Conservation (phyloP, 2,329 filamentous ascomycete species). For the Grosmannia clavigera region DNA sequence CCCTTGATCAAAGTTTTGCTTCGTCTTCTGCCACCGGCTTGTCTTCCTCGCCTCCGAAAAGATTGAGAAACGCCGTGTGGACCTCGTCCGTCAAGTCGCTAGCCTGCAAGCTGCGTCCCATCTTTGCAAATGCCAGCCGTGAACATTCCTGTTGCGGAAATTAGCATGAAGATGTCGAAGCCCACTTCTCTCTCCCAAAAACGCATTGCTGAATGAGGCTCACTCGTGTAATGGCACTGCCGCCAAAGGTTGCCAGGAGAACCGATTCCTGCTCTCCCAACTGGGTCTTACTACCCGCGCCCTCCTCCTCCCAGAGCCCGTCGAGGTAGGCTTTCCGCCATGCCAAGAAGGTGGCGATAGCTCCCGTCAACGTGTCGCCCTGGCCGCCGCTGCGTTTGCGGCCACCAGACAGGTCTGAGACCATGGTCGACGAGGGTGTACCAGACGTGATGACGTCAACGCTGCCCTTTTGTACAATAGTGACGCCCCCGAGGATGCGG, state of each 20-base stretch:
- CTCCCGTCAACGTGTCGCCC: slow-evolving; percentile 87
- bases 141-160: slow-evolving; percentile 55
- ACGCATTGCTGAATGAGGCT: slow-evolving; percentile 18
- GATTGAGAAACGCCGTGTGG: slow-evolving; percentile 62
- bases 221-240: slow-evolving; percentile 73
- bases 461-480: slow-evolving; percentile 78
- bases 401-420: slow-evolving; percentile 68
- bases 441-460: slow-evolving; percentile 79
- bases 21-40: slow-evolving; percentile 17
- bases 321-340: slow-evolving; percentile 85
- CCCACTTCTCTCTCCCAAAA: not conserved
- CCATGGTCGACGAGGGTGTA: slow-evolving; percentile 44
- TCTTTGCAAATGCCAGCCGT: slow-evolving; percentile 71
- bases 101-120: slow-evolving; percentile 79
- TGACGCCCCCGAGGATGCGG: slow-evolving; percentile 70
- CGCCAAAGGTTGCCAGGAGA: slow-evolving; percentile 72
- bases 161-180: not conserved
- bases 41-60: slow-evolving; percentile 61
- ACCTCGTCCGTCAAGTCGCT: slow-evolving; percentile 89
- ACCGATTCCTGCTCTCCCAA: slow-evolving; percentile 40
- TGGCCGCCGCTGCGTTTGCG: slow-evolving; percentile 87
- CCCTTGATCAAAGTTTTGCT: slow-evolving; percentile 13
- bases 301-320: slow-evolving; percentile 55
- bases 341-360: slow-evolving; percentile 74
- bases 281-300: not conserved